Base-by-base conservation (phyloP, 2,329 filamentous ascomycete species). In the Scortechinia acanthostroma region DNA sequence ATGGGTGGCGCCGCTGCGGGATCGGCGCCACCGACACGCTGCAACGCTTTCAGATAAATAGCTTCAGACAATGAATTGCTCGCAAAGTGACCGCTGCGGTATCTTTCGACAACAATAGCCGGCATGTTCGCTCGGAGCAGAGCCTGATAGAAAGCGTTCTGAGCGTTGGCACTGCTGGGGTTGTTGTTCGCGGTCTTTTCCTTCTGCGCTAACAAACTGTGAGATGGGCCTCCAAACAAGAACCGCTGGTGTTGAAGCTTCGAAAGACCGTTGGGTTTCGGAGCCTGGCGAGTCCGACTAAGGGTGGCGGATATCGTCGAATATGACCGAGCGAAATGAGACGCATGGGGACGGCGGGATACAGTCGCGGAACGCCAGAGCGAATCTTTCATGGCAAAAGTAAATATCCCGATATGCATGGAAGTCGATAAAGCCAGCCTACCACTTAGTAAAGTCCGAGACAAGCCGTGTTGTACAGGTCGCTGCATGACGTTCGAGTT, bases 151-250 rank as follows among this genome's bases (percentile, higher is more conserved):
- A 98, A 96, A 15, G 88, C 85, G 61, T 91, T 93, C 62, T 98
- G 93, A 17, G 90, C 83, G 37, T 86, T 86, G 21, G 90, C 85
- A 62, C 89, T 97, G 48, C 73, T 77, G 1, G 93, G 89, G 56
- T 95, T 95, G 63, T 89, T 86, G 66, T 97, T 98, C 28, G 93
- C 94, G 20, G 87, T 86, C 61, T 91, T 86, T 66, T 98, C 93
- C 53, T 91, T 77, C 52, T 88, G 86, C 23, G 90, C 89, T 23
- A 98, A 77, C 46, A 91, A 71, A 50, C 74, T 80, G 48, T 76
- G 71, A 42, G 79, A 74, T 45, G 79, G 67, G 17, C 71, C 71
- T 48, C 69, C 70, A 21, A 62, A 64, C 47, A 70, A 66, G 54
- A 72, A 71, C 40, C 50, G 49, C 49, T 64, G 57, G 55, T 57